Conservation (phyloP, 1,284 basidiomycete species). For the Apiotrichum gracile region DNA sequence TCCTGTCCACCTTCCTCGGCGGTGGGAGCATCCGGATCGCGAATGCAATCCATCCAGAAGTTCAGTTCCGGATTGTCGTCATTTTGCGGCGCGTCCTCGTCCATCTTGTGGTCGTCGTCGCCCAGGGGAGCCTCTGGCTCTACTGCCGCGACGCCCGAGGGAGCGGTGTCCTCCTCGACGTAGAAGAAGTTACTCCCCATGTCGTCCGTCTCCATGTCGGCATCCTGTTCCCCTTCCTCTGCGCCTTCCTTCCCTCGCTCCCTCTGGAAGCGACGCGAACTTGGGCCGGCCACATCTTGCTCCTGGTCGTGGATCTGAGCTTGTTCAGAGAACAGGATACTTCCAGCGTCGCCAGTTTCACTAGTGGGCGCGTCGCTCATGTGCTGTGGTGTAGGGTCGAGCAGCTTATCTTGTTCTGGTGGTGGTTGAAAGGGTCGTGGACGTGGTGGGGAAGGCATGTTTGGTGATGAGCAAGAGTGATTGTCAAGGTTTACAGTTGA, state of each 20-base stretch:
- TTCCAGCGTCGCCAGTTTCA: conserved; percentile 24
- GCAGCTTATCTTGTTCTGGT: neutral
- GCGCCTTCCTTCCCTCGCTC: neutral
- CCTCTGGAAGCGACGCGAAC: neutral
- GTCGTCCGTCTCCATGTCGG: neutral
- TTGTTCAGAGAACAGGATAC: conserved; percentile 40
- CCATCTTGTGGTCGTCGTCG: conserved; percentile 37
- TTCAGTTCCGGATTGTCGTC: conserved; percentile 7
- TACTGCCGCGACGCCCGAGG: neutral
- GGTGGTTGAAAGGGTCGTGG: neutral
- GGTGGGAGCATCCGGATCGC: conserved; percentile 23
- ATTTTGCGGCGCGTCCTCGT: conserved; percentile 17
- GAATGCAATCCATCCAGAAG: conserved; percentile 31
- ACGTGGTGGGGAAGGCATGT: neutral
- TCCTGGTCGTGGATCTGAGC: conserved; percentile 1
- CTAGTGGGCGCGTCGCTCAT: conserved; percentile 15
- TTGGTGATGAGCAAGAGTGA: neutral
- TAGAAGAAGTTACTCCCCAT: conserved; percentile 5
- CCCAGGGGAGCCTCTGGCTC: no score
- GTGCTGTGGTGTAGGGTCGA: neutral
- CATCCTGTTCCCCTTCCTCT: neutral
- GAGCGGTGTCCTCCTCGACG: conserved; percentile 5
- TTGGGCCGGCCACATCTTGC: neutral
- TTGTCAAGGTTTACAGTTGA: no score
- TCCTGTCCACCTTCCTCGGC: conserved; percentile 31